Base-by-base conservation (phyloP, 2,329 filamentous ascomycete species). In the Penicillium brevicompactum region DNA sequence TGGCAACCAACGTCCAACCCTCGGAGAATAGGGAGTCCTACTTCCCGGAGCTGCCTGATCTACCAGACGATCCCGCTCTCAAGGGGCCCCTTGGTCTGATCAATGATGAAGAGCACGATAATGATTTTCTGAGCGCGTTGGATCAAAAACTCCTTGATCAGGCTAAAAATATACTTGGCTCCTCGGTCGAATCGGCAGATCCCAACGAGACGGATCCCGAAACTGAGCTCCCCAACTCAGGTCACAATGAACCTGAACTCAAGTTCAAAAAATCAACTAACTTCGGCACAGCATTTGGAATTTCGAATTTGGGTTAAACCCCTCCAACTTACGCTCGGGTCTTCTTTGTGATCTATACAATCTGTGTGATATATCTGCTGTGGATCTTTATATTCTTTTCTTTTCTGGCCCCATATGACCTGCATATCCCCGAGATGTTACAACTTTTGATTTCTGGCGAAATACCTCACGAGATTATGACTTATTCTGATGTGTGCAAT, bases 241-340 rank as follows among this genome's bases (percentile, higher is more conserved):
- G 62, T 40, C 66, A 72, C 38, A 64, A 63, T 27, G 71, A 73
- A 24, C 66, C 70, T 16, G 73, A 75, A 61, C 63, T 78, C 54
- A 76, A 70, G 58, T 73, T 79, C 61, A 78, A 71, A 59, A 74
- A 74, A 24, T 74, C 72, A 14, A 78, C 73, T 16, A 79, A 79
- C 64, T 79, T 80, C 68, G 77, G 76, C n/a, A 76, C 75, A 53
- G 77, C 76, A 5, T 79, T 77, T 71, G 77, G 77, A 45, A 43
- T 60, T 43, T 58, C 64, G 9, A 61, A 63, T 44, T 58, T 49
- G 27, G 56, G 60, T 34, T 58, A 57, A 51, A 46, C 60, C 46
- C 65, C n/a, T 21, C 22, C 21, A 31, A 54, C 50, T 41, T 55
- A 49, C 10, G 27, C 38, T 32, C 49, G 42, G 14, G 50, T 41